These are phyloP conservation scores for Hyphopichia khmerensis DNA, from an alignment of 1,139 yeast species.

Conservation along the genomic window DNA sequence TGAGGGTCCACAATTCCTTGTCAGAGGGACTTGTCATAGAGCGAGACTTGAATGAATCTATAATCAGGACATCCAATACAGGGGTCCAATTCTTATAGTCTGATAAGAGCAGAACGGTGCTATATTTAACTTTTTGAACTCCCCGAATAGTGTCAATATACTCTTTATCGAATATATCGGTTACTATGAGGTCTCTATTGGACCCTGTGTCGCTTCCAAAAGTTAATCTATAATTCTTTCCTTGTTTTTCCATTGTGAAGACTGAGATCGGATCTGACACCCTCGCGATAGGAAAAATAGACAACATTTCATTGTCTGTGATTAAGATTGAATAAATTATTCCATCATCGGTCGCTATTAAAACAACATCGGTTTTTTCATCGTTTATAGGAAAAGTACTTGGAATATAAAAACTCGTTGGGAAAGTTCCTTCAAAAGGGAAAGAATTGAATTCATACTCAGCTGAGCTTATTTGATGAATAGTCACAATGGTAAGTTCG, in stretches of 20 bases:
- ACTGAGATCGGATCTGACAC: conserved; percentile 33
- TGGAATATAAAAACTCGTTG: conserved; percentile 37
- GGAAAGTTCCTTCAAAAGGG: conserved; percentile 26
- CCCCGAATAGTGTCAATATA: conserved; percentile 9
- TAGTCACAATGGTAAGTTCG: conserved; percentile 30
- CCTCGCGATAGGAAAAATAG: conserved; percentile 21
- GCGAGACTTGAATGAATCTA: conserved; percentile 24
- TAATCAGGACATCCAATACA: conserved; percentile 37
- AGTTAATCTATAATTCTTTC: conserved; percentile 17
- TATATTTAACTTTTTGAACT: conserved; percentile 10
- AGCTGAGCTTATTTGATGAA: conserved; percentile 49
- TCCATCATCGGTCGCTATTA: conserved; percentile 44
- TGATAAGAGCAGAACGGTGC: conserved; percentile 11
- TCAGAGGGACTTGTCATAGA: conserved; percentile 16
- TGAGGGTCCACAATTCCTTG: conserved; percentile 48
- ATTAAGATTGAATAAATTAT: conserved; percentile 32
- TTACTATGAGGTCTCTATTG: conserved; percentile 27
- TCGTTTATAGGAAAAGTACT: conserved; percentile 7
- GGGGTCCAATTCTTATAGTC: conserved; percentile 54
- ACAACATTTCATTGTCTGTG: conserved; percentile 8
- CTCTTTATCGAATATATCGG: conserved; percentile 11
- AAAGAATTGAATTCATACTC: conserved; percentile 33
- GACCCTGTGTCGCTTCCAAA: conserved; percentile 37
- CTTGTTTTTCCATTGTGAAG: conserved; percentile 25
- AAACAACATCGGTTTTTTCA: conserved; percentile 29